phyloP scores from a whole-genome alignment of 2,329 filamentous ascomycete genomes.

The Grosmannia huntii region DNA sequence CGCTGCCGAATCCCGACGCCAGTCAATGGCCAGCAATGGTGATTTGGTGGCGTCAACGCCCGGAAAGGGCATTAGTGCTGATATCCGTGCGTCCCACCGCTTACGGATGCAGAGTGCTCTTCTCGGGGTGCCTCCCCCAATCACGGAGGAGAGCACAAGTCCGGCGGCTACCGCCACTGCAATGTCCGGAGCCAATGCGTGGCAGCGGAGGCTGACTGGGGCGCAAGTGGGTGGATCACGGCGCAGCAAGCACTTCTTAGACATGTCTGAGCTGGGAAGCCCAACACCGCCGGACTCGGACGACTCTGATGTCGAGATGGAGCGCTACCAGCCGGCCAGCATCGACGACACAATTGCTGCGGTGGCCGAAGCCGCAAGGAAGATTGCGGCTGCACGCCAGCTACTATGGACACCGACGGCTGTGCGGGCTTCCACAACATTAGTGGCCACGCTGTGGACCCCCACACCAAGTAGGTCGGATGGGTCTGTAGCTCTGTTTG shows the following conservation, averaged over 20 bases:
- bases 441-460: constrained; percentile 16
- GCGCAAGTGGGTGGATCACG: constrained; percentile 21
- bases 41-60: constrained; percentile 15
- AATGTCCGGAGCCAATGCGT: not conserved
- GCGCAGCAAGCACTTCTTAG: constrained; percentile 21
- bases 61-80: constrained; percentile 21
- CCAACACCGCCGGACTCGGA: constrained; percentile 43
- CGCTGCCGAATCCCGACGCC: constrained; percentile 20
- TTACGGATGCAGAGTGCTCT: constrained; percentile 20
- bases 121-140: not conserved
- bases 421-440: not conserved
- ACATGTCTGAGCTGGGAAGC: constrained; percentile 29
- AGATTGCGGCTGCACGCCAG: not conserved
- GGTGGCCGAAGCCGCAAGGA: not conserved
- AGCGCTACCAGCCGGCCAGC: constrained; percentile 10
- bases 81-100: constrained; percentile 25
- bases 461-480: constrained; percentile 17
- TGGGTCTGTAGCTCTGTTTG: constrained; percentile 5
- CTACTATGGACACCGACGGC: constrained; percentile 17
- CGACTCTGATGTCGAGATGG: constrained; percentile 25
- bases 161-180: constrained; percentile 1
- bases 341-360: constrained; percentile 9
- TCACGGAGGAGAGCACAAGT: not conserved
- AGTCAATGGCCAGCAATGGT: constrained; percentile 14
- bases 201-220: constrained; percentile 32